Evolutionary conservation across 2,329 filamentous ascomycete genomes (phyloP), one percentile per base, ranked within the genome.

Genomic region (Chrysosporium queenslandicum): DNA sequence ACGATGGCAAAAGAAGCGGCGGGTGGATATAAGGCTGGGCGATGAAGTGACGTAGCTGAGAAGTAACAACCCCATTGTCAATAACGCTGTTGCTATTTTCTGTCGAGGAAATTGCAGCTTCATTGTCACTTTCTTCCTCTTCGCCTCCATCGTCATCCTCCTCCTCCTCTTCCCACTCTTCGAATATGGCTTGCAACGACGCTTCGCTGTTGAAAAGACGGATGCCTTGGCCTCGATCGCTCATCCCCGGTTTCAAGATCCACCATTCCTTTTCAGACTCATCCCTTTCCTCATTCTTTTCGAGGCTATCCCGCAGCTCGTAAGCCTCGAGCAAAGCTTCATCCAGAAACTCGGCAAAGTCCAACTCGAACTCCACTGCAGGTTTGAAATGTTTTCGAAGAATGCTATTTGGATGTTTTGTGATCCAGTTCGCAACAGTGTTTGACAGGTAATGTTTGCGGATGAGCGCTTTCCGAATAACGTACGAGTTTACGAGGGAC

Each of bases 171-270:
- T 96, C 91, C 89, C 92, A 98, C 53, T 80, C 83, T 59, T 96
- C 88, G 63, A 97, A 98, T 50, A 98, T 92, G 12, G 66, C 77
- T 55, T 85, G 84, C n/a, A 98, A 72, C 64, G 94, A 83, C 52
- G 84, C 82, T 73, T 92, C 86, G 2, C 82, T 87, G 61, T 81
- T 86, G 68, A 98, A 98, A 0, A 98, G 73, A 36, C 87, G 74
- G 53, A 98, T 96, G 0, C 92, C 92, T 66, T 96, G 90, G 0
- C 91, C 92, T 21, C 91, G 80, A 65, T 98, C 92, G 67, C 88
- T 95, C 92, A 98, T 97, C 7, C 91, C 86, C 0, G 92, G 91
- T 70, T 98, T 98, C 55, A 98, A 69, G 59, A 98, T 97, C 92
- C 92, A 98, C 91, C 91, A 98, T 65, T 94, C 82, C 54, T 78